Percentiles rank a stretch among this genome's conserved stretches.
These are phyloP conservation scores for Acanthamoeba castellanii DNA, from an alignment of 208 protist species.

Conservation along the genomic window DNA sequence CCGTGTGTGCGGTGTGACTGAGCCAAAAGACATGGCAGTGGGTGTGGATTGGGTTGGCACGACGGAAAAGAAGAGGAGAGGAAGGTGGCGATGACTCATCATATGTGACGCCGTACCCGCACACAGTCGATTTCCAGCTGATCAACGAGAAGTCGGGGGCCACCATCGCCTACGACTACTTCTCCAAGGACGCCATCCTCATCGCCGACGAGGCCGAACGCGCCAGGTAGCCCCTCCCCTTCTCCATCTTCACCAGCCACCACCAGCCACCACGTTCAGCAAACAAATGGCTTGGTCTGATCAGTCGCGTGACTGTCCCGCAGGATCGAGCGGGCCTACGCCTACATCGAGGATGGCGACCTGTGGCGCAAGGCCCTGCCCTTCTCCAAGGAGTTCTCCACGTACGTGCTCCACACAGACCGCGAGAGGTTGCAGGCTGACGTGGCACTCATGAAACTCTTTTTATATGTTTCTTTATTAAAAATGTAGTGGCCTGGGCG, in stretches of 20 bases:
- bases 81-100: neutral
- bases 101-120: neutral
- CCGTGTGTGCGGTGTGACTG: neutral
- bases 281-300: neutral
- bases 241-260: neutral
- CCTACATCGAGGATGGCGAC: constrained; percentile 64
- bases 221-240: neutral
- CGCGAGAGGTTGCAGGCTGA: no score
- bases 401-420: neutral
- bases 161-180: constrained; percentile 52
- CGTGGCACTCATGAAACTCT: no score
- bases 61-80: no score
- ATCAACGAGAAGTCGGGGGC: constrained; percentile 47
- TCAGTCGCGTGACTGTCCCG: no score
- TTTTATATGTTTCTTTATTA: neutral
- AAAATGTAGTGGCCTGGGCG: constrained; percentile 9
- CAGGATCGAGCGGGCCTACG: constrained; percentile 22
- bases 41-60: no score
- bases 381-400: constrained; percentile 55
- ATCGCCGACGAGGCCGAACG: constrained; percentile 32
- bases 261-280: neutral
- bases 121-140: constrained; percentile 20
- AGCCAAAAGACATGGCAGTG: neutral
- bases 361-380: constrained; percentile 63
- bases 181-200: neutral